These are phyloP conservation scores for Lumnitzera littorea DNA, from an alignment of 345 rosid species.

Conservation along the genomic window DNA sequence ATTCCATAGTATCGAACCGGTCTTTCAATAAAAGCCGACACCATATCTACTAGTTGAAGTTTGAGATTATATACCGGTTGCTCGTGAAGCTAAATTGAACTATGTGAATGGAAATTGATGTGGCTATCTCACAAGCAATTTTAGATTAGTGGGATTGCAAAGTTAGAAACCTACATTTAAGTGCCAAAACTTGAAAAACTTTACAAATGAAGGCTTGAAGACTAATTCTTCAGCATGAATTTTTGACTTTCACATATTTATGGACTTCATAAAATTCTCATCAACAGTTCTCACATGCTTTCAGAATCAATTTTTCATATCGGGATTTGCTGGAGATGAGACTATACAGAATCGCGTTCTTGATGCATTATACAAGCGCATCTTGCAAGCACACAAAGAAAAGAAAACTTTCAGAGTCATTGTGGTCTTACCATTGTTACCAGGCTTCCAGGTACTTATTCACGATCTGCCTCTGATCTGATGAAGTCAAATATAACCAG, in stretches of 20 bases:
- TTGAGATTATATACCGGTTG: too few relatives aligned
- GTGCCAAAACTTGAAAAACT: background rate
- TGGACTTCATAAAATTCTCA: background rate
- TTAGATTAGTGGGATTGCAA: too few relatives aligned
- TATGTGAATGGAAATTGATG: too few relatives aligned
- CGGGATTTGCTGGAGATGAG: constrained; percentile 77
- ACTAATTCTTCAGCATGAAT: background rate
- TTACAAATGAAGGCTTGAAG: background rate
- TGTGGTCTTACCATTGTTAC: constrained; percentile 73
- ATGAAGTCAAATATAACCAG: background rate
- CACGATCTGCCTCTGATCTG: background rate
- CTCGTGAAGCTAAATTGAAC: too few relatives aligned
- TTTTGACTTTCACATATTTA: background rate
- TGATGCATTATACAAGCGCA: constrained; percentile 68
- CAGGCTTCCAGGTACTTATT: constrained; percentile 80
- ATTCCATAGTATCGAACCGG: too few relatives aligned
- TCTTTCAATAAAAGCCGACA: too few relatives aligned
- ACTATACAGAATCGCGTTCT: constrained; percentile 65
- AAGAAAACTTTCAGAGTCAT: constrained; percentile 59
- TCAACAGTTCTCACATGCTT: constrained; percentile 9
- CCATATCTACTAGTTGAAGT: too few relatives aligned
- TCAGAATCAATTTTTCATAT: constrained; percentile 92
- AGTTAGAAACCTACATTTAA: too few relatives aligned
- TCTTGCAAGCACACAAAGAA: constrained; percentile 66
- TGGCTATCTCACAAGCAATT: too few relatives aligned